Conservation (phyloP, 1,284 basidiomycete species). For the Pseudozyma flocculosa region DNA sequence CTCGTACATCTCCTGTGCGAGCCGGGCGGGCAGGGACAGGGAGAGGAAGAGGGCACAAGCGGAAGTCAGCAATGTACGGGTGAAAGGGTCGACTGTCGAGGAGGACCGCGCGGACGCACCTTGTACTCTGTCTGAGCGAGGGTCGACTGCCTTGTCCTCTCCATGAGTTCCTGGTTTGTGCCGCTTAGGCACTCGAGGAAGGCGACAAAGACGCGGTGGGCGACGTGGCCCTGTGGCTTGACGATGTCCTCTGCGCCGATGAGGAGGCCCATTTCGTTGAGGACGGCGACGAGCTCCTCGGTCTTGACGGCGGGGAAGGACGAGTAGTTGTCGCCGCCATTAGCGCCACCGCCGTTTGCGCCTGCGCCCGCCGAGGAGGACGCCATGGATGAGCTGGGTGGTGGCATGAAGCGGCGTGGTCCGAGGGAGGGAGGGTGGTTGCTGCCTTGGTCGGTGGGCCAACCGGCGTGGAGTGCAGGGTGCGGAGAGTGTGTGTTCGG, state of each 20-base stretch:
- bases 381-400: background rate
- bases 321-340: slow-evolving; percentile 48
- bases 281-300: slow-evolving; percentile 44
- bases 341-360: too few species aligned
- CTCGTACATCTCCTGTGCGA: slow-evolving; percentile 37
- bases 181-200: slow-evolving; percentile 49
- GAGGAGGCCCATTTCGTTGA: slow-evolving; percentile 43
- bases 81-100: too few species aligned
- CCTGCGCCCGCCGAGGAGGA: background rate
- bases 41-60: too few species aligned
- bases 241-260: slow-evolving; percentile 46
- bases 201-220: slow-evolving; percentile 43
- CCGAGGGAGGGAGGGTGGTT: too few species aligned
- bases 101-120: slow-evolving; percentile 6
- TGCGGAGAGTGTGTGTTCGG: too few species aligned
- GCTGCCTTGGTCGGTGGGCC: too few species aligned
- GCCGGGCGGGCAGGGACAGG: background rate
- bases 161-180: slow-evolving; percentile 44
- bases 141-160: slow-evolving; percentile 29
- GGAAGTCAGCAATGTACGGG: too few species aligned
- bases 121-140: slow-evolving; percentile 32
- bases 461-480: too few species aligned
- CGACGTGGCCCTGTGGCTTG: slow-evolving; percentile 39
- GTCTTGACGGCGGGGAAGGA: slow-evolving; percentile 49
- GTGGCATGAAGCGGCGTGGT: too few species aligned